These are phyloP conservation scores for Pleurotus citrinopileatus DNA, from an alignment of 768 basidiomycete species.

Conservation along the genomic window DNA sequence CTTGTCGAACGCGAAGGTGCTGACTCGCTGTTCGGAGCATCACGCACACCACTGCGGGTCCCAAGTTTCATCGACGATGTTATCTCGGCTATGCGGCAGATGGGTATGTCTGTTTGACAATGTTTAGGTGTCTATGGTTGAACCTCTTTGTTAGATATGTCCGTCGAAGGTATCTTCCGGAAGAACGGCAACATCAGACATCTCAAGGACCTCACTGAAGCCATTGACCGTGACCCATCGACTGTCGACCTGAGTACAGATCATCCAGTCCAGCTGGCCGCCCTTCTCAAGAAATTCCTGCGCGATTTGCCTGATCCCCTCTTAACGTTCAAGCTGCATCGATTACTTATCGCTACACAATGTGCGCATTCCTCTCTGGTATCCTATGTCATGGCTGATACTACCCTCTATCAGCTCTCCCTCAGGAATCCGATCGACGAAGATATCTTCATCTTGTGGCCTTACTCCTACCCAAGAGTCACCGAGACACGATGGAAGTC, in stretches of 20 bases:
- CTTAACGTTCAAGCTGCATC: slow-evolving; percentile 91
- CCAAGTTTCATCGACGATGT: slow-evolving; percentile 99
- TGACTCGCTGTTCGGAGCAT: slow-evolving; percentile 92
- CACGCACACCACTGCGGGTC: slow-evolving; percentile 78
- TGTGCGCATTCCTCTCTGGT: slow-evolving; percentile 46
- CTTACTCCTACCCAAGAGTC: slow-evolving; percentile 84
- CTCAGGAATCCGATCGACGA: slow-evolving; percentile 72
- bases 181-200: slow-evolving; percentile 97
- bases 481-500: slow-evolving; percentile 97
- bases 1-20: slow-evolving; percentile 92
- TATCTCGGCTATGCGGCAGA: slow-evolving; percentile 97
- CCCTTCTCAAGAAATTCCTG: slow-evolving; percentile 94
- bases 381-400: not conserved
- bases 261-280: slow-evolving; percentile 96
- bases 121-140: slow-evolving; percentile 8
- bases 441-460: slow-evolving; percentile 84
- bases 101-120: slow-evolving; percentile 57
- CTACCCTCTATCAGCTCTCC: slow-evolving; percentile 50
- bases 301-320: slow-evolving; percentile 95
- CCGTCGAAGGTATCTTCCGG: slow-evolving; percentile 97
- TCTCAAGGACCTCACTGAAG: slow-evolving; percentile 85
- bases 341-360: slow-evolving; percentile 84
- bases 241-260: slow-evolving; percentile 92
- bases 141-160: slow-evolving; percentile 72
- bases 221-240: slow-evolving; percentile 90